Conservation (phyloP, 2,329 filamentous ascomycete genomes). For the Aspergillus sp. region DNA sequence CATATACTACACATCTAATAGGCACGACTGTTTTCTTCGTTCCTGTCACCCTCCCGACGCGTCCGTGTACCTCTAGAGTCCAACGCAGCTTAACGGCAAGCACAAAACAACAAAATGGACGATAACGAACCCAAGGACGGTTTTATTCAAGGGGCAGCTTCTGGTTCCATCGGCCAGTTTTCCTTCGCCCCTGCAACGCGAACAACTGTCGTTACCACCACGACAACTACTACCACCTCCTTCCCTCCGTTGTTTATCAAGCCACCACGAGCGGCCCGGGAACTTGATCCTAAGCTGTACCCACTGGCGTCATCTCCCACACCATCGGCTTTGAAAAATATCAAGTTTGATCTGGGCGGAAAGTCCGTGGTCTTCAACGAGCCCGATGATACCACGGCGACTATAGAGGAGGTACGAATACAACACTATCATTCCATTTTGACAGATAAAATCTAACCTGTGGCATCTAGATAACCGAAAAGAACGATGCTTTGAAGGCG, state of each 20-base stretch:
- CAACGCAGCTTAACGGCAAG: not conserved
- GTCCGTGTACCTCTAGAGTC: conserved; percentile 7
- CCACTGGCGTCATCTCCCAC: conserved; percentile 82
- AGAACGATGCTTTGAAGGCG: conserved; percentile 44
- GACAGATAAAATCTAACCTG: conserved; percentile 3
- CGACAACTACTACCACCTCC: conserved; percentile 77
- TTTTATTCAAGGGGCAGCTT: conserved; percentile 24
- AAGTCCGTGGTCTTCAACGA: conserved; percentile 63
- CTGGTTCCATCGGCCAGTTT: conserved; percentile 56
- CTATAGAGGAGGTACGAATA: conserved; percentile 54
- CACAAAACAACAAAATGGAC: conserved; percentile 27
- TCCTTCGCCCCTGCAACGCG: conserved; percentile 64
- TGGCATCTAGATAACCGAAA: conserved; percentile 43
- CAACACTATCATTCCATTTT: not conserved
- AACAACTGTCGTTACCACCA: conserved; percentile 77
- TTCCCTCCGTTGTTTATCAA: conserved; percentile 83
- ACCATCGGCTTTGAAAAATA: conserved; percentile 72
- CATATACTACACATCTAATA: not conserved
- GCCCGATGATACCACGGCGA: conserved; percentile 56
- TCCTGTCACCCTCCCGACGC: conserved; percentile 13
- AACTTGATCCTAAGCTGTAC: conserved; percentile 84
- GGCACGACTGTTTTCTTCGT: not conserved
- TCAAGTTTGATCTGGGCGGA: conserved; percentile 71
- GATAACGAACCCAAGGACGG: conserved; percentile 23
- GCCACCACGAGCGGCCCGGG: conserved; percentile 66